A percentile compares a stretch with the other conserved stretches of the same genome.
Conservation (phyloP, 768 basidiomycete genomes). For the Gymnopilus junonius region DNA sequence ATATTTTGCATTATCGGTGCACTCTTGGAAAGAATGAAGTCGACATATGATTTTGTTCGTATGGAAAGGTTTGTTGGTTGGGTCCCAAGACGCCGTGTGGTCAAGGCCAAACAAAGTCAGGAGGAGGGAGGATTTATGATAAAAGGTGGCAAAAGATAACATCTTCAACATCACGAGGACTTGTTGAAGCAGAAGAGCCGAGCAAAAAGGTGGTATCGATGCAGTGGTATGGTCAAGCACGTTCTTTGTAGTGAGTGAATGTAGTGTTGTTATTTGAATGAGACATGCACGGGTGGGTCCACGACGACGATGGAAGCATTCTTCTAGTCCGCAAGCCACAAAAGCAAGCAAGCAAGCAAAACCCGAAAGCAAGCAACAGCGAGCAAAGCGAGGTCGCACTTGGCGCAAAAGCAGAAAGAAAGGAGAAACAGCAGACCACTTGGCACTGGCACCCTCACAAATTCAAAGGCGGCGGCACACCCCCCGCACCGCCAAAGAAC, state of each 20-base stretch:
- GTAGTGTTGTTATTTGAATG: background rate
- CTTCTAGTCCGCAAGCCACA: no score
- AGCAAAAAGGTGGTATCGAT: background rate
- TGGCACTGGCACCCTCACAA: constrained; percentile 23
- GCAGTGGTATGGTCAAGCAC: constrained; percentile 3
- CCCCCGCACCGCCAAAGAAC: constrained; percentile 30
- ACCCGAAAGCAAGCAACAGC: background rate
- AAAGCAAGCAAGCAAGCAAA: background rate
- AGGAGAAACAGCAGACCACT: background rate
- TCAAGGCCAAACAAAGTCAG: background rate
- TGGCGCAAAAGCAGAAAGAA: background rate
- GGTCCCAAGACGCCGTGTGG: background rate
- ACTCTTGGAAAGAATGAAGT: background rate
- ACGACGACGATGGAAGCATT: background rate
- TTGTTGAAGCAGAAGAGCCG: no score
- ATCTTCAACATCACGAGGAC: no score
- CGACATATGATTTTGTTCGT: background rate
- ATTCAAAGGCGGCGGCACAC: constrained; percentile 34
- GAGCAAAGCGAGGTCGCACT: background rate
- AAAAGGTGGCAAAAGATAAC: no score
- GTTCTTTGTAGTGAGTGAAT: no score
- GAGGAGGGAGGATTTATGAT: background rate
- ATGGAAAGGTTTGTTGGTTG: background rate
- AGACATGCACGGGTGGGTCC: background rate
- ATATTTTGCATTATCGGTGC: background rate